Percentiles rank a stretch among this genome's conserved stretches.
phyloP scores from a whole-genome alignment of 208 protist species.

The Acanthamoeba lenticulata region DNA sequence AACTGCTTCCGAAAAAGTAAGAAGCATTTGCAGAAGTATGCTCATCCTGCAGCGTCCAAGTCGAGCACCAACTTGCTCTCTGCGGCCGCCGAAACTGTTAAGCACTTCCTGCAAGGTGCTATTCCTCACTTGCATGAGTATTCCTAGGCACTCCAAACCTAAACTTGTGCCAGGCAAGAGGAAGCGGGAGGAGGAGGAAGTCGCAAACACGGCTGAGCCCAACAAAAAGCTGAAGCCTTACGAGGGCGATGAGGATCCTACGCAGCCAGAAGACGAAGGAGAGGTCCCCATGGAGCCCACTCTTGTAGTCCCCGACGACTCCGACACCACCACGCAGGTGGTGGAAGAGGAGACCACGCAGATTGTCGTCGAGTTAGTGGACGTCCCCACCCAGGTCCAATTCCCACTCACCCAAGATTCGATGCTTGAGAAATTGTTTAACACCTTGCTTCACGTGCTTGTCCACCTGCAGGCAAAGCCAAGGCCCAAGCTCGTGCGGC shows the following conservation, averaged over 20 bases:
- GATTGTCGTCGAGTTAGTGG: not conserved
- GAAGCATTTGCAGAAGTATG: not conserved
- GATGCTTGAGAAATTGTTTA: too few species aligned
- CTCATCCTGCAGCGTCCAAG: not conserved
- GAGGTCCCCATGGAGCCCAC: not conserved
- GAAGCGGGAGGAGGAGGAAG: not conserved
- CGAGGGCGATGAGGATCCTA: slow-evolving; percentile 8
- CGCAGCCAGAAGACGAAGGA: not conserved
- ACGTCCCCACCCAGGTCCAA: not conserved
- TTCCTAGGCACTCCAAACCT: too few species aligned
- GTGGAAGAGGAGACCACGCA: not conserved
- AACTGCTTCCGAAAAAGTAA: slow-evolving; percentile 16
- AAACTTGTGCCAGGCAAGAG: not conserved
- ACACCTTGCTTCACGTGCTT: not conserved
- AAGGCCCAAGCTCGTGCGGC: not conserved
- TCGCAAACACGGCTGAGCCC: not conserved
- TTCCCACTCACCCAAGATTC: not conserved
- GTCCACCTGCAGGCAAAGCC: not conserved
- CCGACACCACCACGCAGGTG: not conserved
- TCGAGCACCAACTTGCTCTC: not conserved
- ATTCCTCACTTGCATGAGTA: too few species aligned
- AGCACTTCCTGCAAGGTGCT: not conserved
- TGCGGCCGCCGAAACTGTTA: not conserved
- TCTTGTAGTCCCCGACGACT: not conserved
- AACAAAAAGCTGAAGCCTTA: not conserved